Evolutionary conservation across 768 basidiomycete genomes (phyloP).

Genomic region (Amanita molliuscula): DNA sequence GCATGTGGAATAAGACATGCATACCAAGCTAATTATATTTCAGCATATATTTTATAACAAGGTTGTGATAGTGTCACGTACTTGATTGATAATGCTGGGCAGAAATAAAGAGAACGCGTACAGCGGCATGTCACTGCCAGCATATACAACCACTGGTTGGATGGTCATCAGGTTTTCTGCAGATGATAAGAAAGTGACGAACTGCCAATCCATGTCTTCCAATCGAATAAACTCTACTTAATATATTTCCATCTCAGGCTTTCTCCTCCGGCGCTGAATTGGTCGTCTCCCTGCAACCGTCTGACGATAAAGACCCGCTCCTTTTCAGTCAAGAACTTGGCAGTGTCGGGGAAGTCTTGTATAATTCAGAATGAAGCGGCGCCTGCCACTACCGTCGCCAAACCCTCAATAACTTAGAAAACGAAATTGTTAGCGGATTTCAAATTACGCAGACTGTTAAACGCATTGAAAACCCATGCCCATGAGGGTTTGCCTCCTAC

Average conservation of each 20-base stretch:
- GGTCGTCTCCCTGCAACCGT: constrained; percentile 54
- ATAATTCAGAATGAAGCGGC: constrained; percentile 63
- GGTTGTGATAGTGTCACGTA: constrained; percentile 17
- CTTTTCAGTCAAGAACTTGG: constrained; percentile 62
- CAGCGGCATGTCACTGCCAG: constrained; percentile 51
- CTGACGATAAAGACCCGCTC: constrained; percentile 60
- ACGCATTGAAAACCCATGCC: constrained; percentile 64
- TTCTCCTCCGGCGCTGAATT: constrained; percentile 69
- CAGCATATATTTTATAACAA: not conserved
- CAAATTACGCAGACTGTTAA: not conserved
- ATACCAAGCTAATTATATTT: constrained; percentile 26
- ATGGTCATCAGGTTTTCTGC: not conserved
- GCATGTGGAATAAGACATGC: constrained; percentile 1
- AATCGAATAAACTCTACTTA: constrained; percentile 48
- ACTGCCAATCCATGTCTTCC: constrained; percentile 64
- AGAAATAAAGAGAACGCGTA: constrained; percentile 75
- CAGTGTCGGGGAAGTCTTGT: constrained; percentile 77
- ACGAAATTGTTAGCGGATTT: not conserved
- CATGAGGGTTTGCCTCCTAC: constrained; percentile 55
- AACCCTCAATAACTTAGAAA: constrained; percentile 46
- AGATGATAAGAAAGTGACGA: constrained; percentile 10
- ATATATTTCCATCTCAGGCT: constrained; percentile 47
- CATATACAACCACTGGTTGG: constrained; percentile 41
- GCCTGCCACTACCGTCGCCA: constrained; percentile 60
- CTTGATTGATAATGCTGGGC: constrained; percentile 68